These are phyloP conservation scores for Pelargonium citronellum DNA, from an alignment of 441 rosid species.

Conservation along the genomic window DNA sequence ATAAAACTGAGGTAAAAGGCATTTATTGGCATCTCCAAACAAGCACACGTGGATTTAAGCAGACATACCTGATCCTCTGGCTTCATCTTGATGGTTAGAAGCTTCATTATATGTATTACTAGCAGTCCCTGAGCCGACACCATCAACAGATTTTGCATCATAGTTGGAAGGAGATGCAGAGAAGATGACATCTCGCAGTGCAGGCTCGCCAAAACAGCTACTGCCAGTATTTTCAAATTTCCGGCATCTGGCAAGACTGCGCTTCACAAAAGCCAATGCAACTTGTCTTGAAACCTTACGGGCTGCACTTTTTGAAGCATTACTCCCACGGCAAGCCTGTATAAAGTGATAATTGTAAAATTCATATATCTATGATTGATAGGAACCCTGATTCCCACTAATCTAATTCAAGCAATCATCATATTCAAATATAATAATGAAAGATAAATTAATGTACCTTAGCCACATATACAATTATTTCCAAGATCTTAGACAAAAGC, in stretches of 20 bases:
- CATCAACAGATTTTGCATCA: conserved; percentile 24
- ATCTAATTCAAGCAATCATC: background rate
- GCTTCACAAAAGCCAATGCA: conserved; percentile 45
- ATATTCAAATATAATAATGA: background rate
- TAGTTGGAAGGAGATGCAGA: conserved; percentile 29
- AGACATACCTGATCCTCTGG: conserved; percentile 31
- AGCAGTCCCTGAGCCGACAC: conserved; percentile 16
- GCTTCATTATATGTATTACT: conserved; percentile 23
- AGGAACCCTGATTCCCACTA: background rate
- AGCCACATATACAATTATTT: background rate
- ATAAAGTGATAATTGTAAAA: conserved; percentile 11
- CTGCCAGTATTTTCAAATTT: conserved; percentile 50
- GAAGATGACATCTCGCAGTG: conserved; percentile 40
- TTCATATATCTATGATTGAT: background rate
- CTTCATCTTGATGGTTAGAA: conserved; percentile 19
- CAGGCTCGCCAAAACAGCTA: conserved; percentile 53
- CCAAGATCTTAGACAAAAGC: background rate
- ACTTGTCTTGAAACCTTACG: conserved; percentile 48
- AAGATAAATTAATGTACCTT: background rate
- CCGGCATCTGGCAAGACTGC: conserved; percentile 49
- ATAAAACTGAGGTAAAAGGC: background rate
- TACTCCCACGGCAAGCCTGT: conserved; percentile 51
- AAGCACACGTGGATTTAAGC: background rate
- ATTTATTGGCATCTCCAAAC: background rate
- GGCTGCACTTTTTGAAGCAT: conserved; percentile 35